Percentiles rank a stretch among this genome's conserved stretches.
phyloP scores from a whole-genome alignment of 352 stramenopile species.

The Globisporangium echinulatum region DNA sequence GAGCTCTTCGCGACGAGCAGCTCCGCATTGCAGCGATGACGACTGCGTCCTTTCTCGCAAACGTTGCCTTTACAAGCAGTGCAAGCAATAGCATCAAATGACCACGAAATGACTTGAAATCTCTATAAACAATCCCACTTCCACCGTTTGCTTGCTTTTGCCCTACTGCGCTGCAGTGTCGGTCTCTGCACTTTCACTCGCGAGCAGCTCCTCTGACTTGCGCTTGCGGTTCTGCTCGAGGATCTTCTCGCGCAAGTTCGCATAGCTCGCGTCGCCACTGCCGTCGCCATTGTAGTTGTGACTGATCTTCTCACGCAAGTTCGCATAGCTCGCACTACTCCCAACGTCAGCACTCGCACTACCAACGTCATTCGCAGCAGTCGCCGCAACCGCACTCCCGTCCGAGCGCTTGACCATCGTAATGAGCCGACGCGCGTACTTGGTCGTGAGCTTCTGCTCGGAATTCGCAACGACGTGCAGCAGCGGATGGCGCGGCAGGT shows the following conservation, averaged over 20 bases:
- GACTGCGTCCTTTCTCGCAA: too few species aligned
- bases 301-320: slow-evolving; percentile 65
- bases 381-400: background rate
- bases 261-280: slow-evolving; percentile 71
- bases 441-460: slow-evolving; percentile 79
- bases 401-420: slow-evolving; percentile 76
- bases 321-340: slow-evolving; percentile 55
- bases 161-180: too few species aligned
- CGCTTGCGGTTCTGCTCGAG: slow-evolving; percentile 45
- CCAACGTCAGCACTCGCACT: slow-evolving; percentile 5
- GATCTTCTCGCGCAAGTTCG: slow-evolving; percentile 70
- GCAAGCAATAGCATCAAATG: too few species aligned
- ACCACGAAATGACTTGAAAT: too few species aligned
- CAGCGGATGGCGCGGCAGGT: slow-evolving; percentile 68
- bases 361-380: background rate
- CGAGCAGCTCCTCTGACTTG: slow-evolving; percentile 33
- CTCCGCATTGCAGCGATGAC: too few species aligned
- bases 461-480: slow-evolving; percentile 71
- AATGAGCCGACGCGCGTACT: slow-evolving; percentile 79
- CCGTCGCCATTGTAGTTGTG: slow-evolving; percentile 21
- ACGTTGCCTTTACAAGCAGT: too few species aligned
- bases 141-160: too few species aligned
- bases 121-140: too few species aligned
- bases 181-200: too few species aligned
- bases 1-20: too few species aligned